Percentiles rank a stretch among this genome's conserved stretches.
phyloP scores from a whole-genome alignment of 495 filamentous ascomycete species.

The Neurospora cerealis region DNA sequence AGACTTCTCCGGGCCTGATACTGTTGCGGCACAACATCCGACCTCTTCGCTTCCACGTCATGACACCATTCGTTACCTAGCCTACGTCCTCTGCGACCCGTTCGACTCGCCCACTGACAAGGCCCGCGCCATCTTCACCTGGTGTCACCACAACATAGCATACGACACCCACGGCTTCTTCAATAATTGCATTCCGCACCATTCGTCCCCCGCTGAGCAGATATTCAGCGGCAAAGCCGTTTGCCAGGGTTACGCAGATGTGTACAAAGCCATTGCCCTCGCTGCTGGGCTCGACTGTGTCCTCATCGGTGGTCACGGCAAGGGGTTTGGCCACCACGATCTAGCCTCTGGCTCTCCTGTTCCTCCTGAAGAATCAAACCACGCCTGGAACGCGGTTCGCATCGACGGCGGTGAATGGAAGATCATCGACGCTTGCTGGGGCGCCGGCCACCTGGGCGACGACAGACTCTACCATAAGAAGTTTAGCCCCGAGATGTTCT shows the following conservation, averaged over 20 bases:
- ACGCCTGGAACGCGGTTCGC: conserved; percentile 90
- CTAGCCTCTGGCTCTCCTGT: conserved; percentile 42
- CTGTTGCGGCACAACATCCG: conserved; percentile 68
- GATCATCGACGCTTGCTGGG: conserved; percentile 87
- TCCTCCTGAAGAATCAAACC: conserved; percentile 46
- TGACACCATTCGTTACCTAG: conserved; percentile 58
- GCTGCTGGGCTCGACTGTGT: conserved; percentile 63
- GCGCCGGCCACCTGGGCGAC: conserved; percentile 56
- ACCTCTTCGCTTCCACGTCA: conserved; percentile 53
- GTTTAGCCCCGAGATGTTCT: conserved; percentile 67
- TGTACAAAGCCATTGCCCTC: conserved; percentile 64
- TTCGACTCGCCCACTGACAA: conserved; percentile 81
- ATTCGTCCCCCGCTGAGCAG: conserved; percentile 51
- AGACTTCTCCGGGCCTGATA: conserved; percentile 76
- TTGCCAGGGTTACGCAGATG: conserved; percentile 82
- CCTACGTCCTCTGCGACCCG: conserved; percentile 62
- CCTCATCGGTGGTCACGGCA: conserved; percentile 71
- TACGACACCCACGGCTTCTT: conserved; percentile 79
- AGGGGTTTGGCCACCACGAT: conserved; percentile 63
- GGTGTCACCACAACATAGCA: conserved; percentile 86
- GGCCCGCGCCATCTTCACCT: conserved; percentile 84
- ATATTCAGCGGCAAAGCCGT: conserved; percentile 71
- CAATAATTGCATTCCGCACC: conserved; percentile 48
- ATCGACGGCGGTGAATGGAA: conserved; percentile 87
- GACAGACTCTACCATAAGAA: conserved; percentile 46